Evolutionary conservation across 495 filamentous ascomycete species (phyloP).

Genomic region (Trypethelium eluteriae): DNA sequence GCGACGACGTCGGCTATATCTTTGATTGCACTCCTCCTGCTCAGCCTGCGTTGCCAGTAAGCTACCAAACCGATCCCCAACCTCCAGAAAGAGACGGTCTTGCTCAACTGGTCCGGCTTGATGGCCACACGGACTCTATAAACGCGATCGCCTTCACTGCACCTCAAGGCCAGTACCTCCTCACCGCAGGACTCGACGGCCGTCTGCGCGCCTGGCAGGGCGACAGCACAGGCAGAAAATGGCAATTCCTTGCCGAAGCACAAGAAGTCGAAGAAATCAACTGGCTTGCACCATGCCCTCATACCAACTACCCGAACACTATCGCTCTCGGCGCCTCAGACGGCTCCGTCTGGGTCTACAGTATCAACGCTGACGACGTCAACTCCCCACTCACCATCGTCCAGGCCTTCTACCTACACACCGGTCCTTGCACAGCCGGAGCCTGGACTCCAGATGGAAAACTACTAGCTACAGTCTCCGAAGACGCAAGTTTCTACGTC

Average conservation of each 20-base stretch:
- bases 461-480: conserved; percentile 79
- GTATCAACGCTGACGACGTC: conserved; percentile 58
- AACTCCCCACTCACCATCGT: conserved; percentile 64
- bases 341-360: conserved; percentile 91
- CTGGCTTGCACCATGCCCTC: conserved; percentile 76
- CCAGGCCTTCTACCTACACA: conserved; percentile 87
- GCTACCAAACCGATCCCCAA: conserved; percentile 62
- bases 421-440: conserved; percentile 77
- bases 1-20: conserved; percentile 76
- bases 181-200: conserved; percentile 82
- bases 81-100: conserved; percentile 52
- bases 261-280: conserved; percentile 93
- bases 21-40: conserved; percentile 59
- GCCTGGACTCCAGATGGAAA: conserved; percentile 84
- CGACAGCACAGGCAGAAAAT: conserved; percentile 39
- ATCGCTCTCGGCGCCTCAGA: conserved; percentile 87
- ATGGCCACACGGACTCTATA: conserved; percentile 85
- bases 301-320: conserved; percentile 61
- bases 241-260: conserved; percentile 58
- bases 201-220: conserved; percentile 37
- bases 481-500: conserved; percentile 82
- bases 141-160: conserved; percentile 78
- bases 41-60: conserved; percentile 60
- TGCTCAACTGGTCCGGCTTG: conserved; percentile 56
- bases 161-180: conserved; percentile 73